Evolutionary conservation across 106 monocot species (phyloP), one percentile per base, ranked within the genome.

Genomic region (Acorus calamus): DNA sequence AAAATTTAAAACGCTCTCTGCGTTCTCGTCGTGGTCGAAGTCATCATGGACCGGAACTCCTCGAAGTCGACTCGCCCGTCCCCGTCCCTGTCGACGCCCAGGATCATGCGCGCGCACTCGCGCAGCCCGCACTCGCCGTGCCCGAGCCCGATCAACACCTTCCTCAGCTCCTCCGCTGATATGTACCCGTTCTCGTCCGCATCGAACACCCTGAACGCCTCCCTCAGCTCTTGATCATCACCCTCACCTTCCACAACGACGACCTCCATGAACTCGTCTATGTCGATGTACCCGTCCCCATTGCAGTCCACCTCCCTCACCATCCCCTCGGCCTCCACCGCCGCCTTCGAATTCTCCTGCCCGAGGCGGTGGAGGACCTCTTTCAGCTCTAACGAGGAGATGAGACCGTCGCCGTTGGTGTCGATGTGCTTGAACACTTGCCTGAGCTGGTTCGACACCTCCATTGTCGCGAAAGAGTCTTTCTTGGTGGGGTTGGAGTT

Each of bases 41-140:
- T 71, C 78, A 78, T 78, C 79, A 74, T 69, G 5, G 68, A 63
- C 61, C 68, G 43, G 52, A 79, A 79, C 79, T 79, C 79, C 9
- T 79, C 69, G 50, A 79, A 79, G 53, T 79, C 79, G 4, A 79
- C 69, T 11, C 49, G 55, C 48, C 79, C 79, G 50, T 79, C 79
- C 1, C 79, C 79, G 13, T 80, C 71, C 70, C 52, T 70, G 42
- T 80, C 79, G n/a, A 75, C 70, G 5, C 58, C 75, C 47, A 56
- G 14, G 53, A 80, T 80, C 79, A 80, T 80, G 3, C 8, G 60
- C 42, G 69, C 3, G 62, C 74, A 75, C 42, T 80, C 70, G 12
- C 28, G 58, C 50, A 75, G 41, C 55, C 70, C 71, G 44, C 70
- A 80, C 60, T 54, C 46, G 11, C 66, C 61, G 1, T 55, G 61